Conservation (phyloP, 345 rosid genomes). For the Turnera subulata region DNA sequence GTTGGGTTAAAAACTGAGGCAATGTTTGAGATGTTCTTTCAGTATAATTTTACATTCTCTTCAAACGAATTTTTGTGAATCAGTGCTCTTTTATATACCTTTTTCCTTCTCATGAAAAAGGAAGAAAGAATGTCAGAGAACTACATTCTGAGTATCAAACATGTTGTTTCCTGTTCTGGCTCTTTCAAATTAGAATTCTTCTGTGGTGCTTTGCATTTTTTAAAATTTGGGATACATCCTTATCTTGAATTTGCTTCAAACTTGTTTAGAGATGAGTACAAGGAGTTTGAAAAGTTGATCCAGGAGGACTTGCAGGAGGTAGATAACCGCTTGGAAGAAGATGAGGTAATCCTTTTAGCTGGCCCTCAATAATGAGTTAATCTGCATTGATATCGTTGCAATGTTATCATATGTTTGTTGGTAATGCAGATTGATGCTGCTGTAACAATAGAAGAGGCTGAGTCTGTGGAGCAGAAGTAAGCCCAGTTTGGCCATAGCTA, state of each 20-base stretch:
- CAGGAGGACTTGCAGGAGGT: conserved; percentile 87
- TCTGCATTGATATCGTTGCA: neutral
- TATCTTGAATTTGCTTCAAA: conserved; percentile 9
- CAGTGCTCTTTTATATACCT: no score
- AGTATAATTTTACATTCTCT: no score
- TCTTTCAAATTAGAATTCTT: neutral
- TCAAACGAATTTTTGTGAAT: no score
- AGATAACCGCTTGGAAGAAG: conserved; percentile 92
- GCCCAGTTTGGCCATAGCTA: conserved; percentile 8
- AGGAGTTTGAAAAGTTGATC: conserved; percentile 87
- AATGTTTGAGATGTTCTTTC: no score
- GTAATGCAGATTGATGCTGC: conserved; percentile 87
- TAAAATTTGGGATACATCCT: neutral
- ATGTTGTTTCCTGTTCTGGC: neutral
- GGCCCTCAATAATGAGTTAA: no score
- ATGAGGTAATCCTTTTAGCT: conserved; percentile 52
- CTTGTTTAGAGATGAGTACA: conserved; percentile 77
- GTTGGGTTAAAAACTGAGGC: no score
- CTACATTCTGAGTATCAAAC: no score
- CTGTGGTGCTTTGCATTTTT: no score
- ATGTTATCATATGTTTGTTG: neutral
- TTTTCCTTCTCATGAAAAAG: no score
- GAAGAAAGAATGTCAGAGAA: no score
- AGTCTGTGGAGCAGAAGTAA: conserved; percentile 83
- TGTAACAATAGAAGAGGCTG: conserved; percentile 82